These are phyloP conservation scores for Hortiboletus rubellus DNA, from an alignment of 1,284 basidiomycete genomes.

Conservation along the genomic window DNA sequence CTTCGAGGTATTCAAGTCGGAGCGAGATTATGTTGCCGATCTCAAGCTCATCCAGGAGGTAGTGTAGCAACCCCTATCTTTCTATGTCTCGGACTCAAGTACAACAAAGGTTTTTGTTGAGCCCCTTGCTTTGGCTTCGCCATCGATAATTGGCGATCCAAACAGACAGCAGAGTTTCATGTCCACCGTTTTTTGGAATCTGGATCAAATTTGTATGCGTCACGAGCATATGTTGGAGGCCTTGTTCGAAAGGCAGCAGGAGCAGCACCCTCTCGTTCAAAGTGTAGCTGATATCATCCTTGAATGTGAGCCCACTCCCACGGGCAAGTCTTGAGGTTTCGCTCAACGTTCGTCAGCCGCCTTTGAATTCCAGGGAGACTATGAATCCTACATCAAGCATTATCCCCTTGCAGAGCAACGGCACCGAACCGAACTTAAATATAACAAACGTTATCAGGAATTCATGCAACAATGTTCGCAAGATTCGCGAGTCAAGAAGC, in stretches of 20 bases:
- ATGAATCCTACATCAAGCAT: slow-evolving; percentile 80
- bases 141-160: slow-evolving; percentile 54
- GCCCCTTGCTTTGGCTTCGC: slow-evolving; percentile 52
- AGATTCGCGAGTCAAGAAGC: slow-evolving; percentile 68
- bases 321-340: slow-evolving; percentile 9
- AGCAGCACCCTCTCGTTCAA: slow-evolving; percentile 78
- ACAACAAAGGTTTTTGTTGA: slow-evolving; percentile 63
- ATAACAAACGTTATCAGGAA: slow-evolving; percentile 61
- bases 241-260: slow-evolving; percentile 70
- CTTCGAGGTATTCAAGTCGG: slow-evolving; percentile 81
- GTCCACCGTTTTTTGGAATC: slow-evolving; percentile 72
- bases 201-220: slow-evolving; percentile 58
- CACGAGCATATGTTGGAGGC: slow-evolving; percentile 67
- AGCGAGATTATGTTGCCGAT: slow-evolving; percentile 78
- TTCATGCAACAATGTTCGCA: slow-evolving; percentile 64
- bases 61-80: slow-evolving; percentile 12
- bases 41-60: slow-evolving; percentile 68
- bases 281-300: slow-evolving; percentile 78
- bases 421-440: slow-evolving; percentile 69
- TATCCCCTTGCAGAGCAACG: slow-evolving; percentile 79
- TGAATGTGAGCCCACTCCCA: slow-evolving; percentile 48
- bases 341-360: slow-evolving; percentile 34
- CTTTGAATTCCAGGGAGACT: slow-evolving; percentile 56
- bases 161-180: slow-evolving; percentile 59
- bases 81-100: slow-evolving; percentile 5